Evolutionary conservation across 2,329 filamentous ascomycete species (phyloP).

Genomic region (Dactylonectria estremocensis): DNA sequence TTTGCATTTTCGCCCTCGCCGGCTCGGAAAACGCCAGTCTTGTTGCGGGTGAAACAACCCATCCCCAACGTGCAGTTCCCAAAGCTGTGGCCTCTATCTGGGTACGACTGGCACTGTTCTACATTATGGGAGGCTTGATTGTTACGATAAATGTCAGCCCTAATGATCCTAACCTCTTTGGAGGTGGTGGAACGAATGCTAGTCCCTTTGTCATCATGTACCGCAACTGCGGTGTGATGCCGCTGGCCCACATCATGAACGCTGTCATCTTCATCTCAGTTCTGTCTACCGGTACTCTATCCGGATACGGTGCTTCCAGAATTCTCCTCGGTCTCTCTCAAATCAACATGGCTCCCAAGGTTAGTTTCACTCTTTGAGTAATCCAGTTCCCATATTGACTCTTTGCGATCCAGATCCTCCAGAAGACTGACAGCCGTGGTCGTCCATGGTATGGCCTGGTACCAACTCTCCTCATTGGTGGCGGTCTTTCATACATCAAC

Average conservation of each 20-base stretch:
- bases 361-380: not conserved
- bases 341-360: conserved; percentile 59
- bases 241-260: conserved; percentile 64
- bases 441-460: conserved; percentile 52
- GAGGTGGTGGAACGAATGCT: conserved; percentile 57
- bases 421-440: conserved; percentile 29
- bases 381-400: not conserved
- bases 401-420: not conserved
- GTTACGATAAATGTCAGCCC: conserved; percentile 62
- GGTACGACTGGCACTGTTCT: conserved; percentile 62
- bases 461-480: conserved; percentile 66
- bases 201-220: conserved; percentile 64
- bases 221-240: conserved; percentile 55
- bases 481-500: conserved; percentile 60
- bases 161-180: conserved; percentile 57
- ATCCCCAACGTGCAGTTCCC: conserved; percentile 60
- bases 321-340: conserved; percentile 61
- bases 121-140: conserved; percentile 61
- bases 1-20: conserved; percentile 65
- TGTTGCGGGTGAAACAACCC: conserved; percentile 60
- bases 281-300: conserved; percentile 60
- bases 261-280: conserved; percentile 64
- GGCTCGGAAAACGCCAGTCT: conserved; percentile 61
- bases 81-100: conserved; percentile 62
- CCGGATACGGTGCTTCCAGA: conserved; percentile 60